These are phyloP conservation scores for Wickerhamomyces kurtzmanii DNA, from an alignment of 805 yeast species.

Conservation along the genomic window DNA sequence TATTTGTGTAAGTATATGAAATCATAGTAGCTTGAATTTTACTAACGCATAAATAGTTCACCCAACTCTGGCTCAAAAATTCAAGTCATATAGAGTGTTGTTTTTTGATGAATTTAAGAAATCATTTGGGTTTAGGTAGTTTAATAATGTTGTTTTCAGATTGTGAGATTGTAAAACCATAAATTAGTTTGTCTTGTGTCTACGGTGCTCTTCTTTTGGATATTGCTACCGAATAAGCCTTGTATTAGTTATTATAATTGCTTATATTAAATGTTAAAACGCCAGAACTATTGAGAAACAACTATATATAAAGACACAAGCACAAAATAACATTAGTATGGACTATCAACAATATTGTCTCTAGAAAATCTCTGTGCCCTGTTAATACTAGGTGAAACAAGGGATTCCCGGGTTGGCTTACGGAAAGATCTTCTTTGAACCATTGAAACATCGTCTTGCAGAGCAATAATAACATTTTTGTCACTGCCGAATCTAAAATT, in stretches of 20 bases:
- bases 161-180: slow-evolving; percentile 1
- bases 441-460: slow-evolving; percentile 70
- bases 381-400: no score
- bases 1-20: slow-evolving; percentile 6
- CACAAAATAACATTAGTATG: slow-evolving; percentile 6
- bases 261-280: not conserved
- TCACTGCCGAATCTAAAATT: slow-evolving; percentile 71
- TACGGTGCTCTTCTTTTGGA: slow-evolving; percentile 8
- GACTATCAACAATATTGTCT: no score
- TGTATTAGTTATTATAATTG: not conserved
- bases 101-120: slow-evolving; percentile 54
- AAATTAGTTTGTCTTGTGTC: no score
- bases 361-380: no score
- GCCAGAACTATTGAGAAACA: not conserved
- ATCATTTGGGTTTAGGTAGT: slow-evolving; percentile 35
- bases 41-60: slow-evolving; percentile 10
- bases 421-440: slow-evolving; percentile 50
- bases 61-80: slow-evolving; percentile 46
- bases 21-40: not conserved
- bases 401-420: slow-evolving; percentile 40
- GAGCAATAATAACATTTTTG: slow-evolving; percentile 60
- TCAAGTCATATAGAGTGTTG: slow-evolving; percentile 49
- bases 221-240: no score
- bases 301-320: slow-evolving; percentile 1
- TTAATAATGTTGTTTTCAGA: slow-evolving; percentile 5